Base-by-base conservation (phyloP, 495 filamentous ascomycete genomes). In the Thozetella sp. region DNA sequence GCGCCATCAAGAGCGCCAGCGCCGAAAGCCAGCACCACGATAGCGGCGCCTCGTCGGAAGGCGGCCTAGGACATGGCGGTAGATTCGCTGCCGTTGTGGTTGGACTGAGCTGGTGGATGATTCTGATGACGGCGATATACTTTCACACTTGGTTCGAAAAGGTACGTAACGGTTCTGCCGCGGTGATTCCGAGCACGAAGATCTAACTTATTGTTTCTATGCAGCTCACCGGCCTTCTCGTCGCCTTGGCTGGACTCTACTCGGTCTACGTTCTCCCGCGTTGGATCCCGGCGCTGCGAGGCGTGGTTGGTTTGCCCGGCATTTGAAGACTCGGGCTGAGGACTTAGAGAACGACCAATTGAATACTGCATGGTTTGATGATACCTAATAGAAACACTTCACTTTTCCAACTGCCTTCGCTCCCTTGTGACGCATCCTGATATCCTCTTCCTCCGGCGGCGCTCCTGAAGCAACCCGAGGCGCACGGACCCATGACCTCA, bases 71-170 rank as follows among this genome's bases (percentile, higher is more conserved):
- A 4, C 56, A 76, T 6, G 79, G 76, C 1, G 76, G 78, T 25
- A 83, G 66, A 63, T 70, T 78, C 17, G 80, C 77, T 10, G 62
- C 85, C 68, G 83, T 66, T 46, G 69, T 86, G 63, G 67, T 88
- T 64, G 86, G 74, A 3, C 63, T 97, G 67, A 88, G 86, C 59
- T 88, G 85, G 83, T 97, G 93, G 90, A 98, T 98, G 94, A 72
- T 97, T 72, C 80, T 97, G 52, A 99, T 99, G 95, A 99, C 95
- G 45, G 92, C 93, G 12, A 90, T 93, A 48, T 97, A 93, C 78
- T 99, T 99, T 59, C 95, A 99, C 72, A 97, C 95, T 3, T 97
- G 94, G 95, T 87, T 93, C 69, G 95, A 99, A 77, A 98, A 98
- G 89, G 91, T 92, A 68, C 60, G 81, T 75, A 37, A 37, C 30